Evolutionary conservation across 1,139 yeast genomes (phyloP).

Genomic region (Hanseniaspora uvarum): DNA sequence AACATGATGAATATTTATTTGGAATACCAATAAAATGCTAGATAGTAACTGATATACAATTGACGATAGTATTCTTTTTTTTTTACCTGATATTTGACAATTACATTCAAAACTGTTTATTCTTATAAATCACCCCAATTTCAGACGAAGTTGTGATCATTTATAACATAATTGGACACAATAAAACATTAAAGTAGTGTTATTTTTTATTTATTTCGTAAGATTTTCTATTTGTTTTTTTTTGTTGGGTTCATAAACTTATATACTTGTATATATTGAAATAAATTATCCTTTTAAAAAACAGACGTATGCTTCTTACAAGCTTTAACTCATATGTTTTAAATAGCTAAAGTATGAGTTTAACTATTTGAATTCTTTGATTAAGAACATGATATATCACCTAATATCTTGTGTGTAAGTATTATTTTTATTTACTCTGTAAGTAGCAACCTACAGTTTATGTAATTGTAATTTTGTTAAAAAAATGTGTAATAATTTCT

Average conservation of each 20-base stretch:
- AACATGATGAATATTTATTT: slow-evolving; percentile 14
- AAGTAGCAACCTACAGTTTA: not conserved
- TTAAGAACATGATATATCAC: slow-evolving; percentile 5
- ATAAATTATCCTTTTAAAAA: not conserved
- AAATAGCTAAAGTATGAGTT: not conserved
- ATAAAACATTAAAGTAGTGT: no score
- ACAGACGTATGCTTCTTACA: slow-evolving; percentile 3
- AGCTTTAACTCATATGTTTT: not conserved
- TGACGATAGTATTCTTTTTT: slow-evolving; percentile 14
- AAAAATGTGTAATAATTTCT: slow-evolving; percentile 2
- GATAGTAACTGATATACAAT: slow-evolving; percentile 15
- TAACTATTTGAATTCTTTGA: not conserved
- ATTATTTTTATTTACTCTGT: not conserved
- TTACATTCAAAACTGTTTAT: not conserved
- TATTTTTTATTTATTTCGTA: not conserved
- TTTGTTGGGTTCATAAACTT: not conserved
- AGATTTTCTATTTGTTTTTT: not conserved
- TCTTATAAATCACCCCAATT: not conserved
- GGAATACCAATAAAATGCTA: slow-evolving; percentile 17
- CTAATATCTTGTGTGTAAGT: slow-evolving; percentile 3
- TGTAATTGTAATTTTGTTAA: slow-evolving; percentile 1
- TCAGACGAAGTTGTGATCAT: not conserved
- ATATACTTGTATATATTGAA: not conserved
- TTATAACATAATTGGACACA: no score
- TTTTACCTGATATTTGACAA: slow-evolving; percentile 1